These are phyloP conservation scores for Acanthochlamys bracteata DNA, from an alignment of 106 monocot genomes.

Conservation along the genomic window DNA sequence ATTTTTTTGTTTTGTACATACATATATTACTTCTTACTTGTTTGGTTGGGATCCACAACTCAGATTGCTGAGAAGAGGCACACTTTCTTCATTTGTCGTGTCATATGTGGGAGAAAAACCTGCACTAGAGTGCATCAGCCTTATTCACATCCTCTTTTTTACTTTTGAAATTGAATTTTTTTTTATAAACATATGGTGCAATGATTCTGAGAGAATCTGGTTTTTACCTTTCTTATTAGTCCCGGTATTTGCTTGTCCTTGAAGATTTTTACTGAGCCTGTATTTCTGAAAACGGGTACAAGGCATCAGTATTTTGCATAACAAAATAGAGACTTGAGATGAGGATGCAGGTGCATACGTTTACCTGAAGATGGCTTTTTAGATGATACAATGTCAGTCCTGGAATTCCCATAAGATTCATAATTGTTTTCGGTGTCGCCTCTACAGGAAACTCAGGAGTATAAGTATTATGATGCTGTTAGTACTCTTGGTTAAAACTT, in stretches of 20 bases:
- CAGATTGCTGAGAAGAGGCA: constrained; percentile 13
- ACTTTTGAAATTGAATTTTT: neutral
- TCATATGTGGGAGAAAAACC: constrained; percentile 13
- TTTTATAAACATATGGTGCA: neutral
- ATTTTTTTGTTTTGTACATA: neutral
- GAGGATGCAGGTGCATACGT: too few relatives aligned
- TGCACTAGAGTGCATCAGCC: neutral
- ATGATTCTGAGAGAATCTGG: neutral
- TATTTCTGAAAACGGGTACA: constrained; percentile 35
- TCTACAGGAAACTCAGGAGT: constrained; percentile 20
- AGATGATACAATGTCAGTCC: constrained; percentile 67
- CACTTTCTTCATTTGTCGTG: constrained; percentile 31
- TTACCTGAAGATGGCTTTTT: constrained; percentile 69
- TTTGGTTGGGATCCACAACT: constrained; percentile 26
- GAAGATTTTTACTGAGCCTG: constrained; percentile 51
- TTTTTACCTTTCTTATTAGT: constrained; percentile 34
- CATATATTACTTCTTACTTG: constrained; percentile 42
- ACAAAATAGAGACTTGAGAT: neutral
- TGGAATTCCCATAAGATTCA: constrained; percentile 66
- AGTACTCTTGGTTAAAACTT: neutral
- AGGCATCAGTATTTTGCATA: neutral
- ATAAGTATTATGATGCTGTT: neutral
- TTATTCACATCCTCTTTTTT: neutral
- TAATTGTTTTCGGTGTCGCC: constrained; percentile 65
- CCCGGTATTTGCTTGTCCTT: constrained; percentile 23